phyloP scores from a whole-genome alignment of 345 rosid genomes.

The Syzygium aromaticum region DNA sequence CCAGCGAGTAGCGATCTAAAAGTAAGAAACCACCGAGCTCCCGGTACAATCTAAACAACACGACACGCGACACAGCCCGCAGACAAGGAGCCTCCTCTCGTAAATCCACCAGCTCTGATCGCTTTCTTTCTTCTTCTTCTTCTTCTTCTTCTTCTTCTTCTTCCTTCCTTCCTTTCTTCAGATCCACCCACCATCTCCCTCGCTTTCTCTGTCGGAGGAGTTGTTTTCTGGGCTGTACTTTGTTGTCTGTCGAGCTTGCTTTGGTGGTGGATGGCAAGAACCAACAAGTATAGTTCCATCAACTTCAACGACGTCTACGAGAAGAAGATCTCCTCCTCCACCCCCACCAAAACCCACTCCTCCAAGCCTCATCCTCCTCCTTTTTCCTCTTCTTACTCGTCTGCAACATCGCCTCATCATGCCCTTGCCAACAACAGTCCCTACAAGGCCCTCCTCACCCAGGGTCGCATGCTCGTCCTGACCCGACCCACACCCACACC shows the following conservation, averaged over 20 bases:
- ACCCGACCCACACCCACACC: conserved; percentile 38
- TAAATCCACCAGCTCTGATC: neutral
- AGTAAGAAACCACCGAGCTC: neutral
- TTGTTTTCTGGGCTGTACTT: neutral
- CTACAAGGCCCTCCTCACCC: conserved; percentile 25
- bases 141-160: neutral
- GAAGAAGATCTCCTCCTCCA: conserved; percentile 19
- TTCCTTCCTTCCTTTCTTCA: neutral
- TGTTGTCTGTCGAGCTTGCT: neutral
- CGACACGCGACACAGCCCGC: neutral
- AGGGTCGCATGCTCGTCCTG: conserved; percentile 90
- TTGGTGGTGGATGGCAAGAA: conserved; percentile 67
- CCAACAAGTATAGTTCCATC: conserved; percentile 65
- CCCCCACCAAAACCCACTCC: conserved; percentile 11
- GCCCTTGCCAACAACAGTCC: neutral
- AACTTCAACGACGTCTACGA: conserved; percentile 72
- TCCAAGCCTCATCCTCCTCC: conserved; percentile 34
- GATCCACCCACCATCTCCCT: neutral
- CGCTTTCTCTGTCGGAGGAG: neutral
- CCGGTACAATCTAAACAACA: neutral
- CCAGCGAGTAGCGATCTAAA: neutral
- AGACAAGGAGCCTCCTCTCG: neutral
- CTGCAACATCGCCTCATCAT: neutral
- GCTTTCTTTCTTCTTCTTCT: neutral
- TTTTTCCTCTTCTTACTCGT: conserved; percentile 17